Conservation (phyloP, 805 yeast genomes). For the Yarrowia divulgata region DNA sequence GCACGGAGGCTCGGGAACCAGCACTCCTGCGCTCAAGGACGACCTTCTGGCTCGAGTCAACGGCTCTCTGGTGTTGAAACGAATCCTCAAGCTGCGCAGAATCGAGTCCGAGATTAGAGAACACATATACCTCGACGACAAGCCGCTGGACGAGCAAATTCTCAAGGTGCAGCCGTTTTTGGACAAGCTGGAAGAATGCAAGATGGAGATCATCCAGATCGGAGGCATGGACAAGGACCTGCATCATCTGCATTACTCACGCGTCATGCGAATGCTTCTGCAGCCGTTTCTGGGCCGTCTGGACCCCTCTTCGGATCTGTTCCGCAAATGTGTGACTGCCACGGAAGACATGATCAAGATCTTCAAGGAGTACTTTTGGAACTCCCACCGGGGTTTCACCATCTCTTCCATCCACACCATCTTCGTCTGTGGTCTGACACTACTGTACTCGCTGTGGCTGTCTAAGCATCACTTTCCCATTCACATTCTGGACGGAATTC, state of each 20-base stretch:
- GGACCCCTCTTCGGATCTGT: conserved; percentile 66
- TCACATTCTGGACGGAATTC: conserved; percentile 64
- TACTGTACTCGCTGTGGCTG: conserved; percentile 71
- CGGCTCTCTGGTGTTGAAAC: conserved; percentile 44
- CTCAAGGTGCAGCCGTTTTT: conserved; percentile 61
- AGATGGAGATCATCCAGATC: conserved; percentile 54
- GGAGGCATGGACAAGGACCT: conserved; percentile 43
- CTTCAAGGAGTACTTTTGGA: conserved; percentile 68
- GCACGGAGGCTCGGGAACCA: conserved; percentile 2
- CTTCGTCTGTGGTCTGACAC: conserved; percentile 72
- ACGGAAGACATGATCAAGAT: conserved; percentile 74
- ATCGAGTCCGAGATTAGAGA: conserved; percentile 68
- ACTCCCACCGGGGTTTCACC: conserved; percentile 67
- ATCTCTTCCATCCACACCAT: conserved; percentile 71
- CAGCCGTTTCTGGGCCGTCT: conserved; percentile 70
- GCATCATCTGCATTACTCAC: conserved; percentile 36
- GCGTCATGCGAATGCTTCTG: conserved; percentile 61
- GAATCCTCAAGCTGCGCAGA: conserved; percentile 62
- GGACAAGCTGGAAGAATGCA: conserved; percentile 65
- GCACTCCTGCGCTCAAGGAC: not conserved
- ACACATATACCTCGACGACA: conserved; percentile 53
- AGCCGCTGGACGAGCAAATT: conserved; percentile 52
- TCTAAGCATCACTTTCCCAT: conserved; percentile 57
- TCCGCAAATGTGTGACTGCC: conserved; percentile 72
- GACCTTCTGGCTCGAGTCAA: conserved; percentile 18